Evolutionary conservation across 1,284 basidiomycete species (phyloP), one percentile per base, ranked within the genome.

Genomic region (Cryptococcus sp.): DNA sequence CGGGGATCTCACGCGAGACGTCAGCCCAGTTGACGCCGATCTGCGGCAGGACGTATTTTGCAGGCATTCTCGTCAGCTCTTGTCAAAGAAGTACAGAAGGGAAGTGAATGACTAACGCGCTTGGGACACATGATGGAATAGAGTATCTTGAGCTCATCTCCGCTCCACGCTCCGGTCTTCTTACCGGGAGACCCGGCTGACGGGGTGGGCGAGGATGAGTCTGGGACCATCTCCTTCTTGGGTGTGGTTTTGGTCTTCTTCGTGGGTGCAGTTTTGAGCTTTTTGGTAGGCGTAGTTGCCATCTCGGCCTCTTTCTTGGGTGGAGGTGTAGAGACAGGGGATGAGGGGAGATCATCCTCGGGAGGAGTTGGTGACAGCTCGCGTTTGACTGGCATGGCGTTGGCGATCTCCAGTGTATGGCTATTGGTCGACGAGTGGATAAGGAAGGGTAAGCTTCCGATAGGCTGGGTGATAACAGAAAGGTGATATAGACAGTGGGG

Each of bases 61-160:
- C 11, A 49, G 13, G 27, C 19, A 43, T 16, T 20, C 53, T 45
- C 30, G 7, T 52, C 45, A 20, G 22, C 45, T 15, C 27, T 27
- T 19, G 23, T 16, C 17, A 22, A 2, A 3, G 38, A 20, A 39
- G n/a, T 17, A 40, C 6, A 47, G 5, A 23, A 19, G 6, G 6
- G 47, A 5, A 19, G 6, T 4, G 47, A 5, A 22, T 15, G 15
- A 62, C 66, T 62, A 20, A 71, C 69, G 16, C 48, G 40, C 52
- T 70, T 71, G 2, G 69, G 68, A 52, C 62, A 64, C 65, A 71
- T 66, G 50, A 63, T 60, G 4, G 20, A 39, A 47, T 71, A 71
- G 6, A 71, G 62, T 27, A 52, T 25, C 50, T 57, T 55, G 20
- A 69, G 55, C 57, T 71, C 69, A 11, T 71, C 69, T 16, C 60